Evolutionary conservation across 2,329 filamentous ascomycete species (phyloP).

Genomic region (Arthroderma sp.): DNA sequence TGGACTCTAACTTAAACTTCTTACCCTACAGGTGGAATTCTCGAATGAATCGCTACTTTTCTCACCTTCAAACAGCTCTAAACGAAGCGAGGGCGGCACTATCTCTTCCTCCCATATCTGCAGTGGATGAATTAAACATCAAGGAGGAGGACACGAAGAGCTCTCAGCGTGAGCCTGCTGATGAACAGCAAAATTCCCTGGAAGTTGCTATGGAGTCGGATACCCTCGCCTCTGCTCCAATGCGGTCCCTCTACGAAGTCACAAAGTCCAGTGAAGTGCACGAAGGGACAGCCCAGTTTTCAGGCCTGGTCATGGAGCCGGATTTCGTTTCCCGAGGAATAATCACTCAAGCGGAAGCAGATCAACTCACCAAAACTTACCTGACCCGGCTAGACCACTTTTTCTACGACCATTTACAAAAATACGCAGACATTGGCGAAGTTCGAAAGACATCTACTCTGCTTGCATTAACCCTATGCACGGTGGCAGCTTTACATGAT

Average conservation of each 20-base stretch:
- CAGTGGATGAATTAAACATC: background rate
- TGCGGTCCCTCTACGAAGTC: slow-evolving; percentile 40
- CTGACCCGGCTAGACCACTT: slow-evolving; percentile 34
- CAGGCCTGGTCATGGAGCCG: slow-evolving; percentile 33
- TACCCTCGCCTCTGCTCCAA: slow-evolving; percentile 33
- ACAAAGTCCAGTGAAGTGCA: slow-evolving; percentile 33
- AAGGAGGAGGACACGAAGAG: slow-evolving; percentile 2
- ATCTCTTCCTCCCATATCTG: slow-evolving; percentile 6
- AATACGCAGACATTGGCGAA: slow-evolving; percentile 9
- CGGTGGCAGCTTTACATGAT: slow-evolving; percentile 40
- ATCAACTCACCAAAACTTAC: slow-evolving; percentile 30
- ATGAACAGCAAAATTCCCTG: slow-evolving; percentile 4
- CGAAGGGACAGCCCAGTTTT: slow-evolving; percentile 23
- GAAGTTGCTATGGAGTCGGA: slow-evolving; percentile 10
- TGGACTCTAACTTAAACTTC: background rate
- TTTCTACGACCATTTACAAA: slow-evolving; percentile 24
- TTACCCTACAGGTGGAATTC: slow-evolving; percentile 11
- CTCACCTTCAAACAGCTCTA: slow-evolving; percentile 9
- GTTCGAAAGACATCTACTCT: slow-evolving; percentile 23
- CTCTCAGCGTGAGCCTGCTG: slow-evolving; percentile 6
- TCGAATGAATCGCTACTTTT: slow-evolving; percentile 9
- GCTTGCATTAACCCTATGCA: slow-evolving; percentile 38
- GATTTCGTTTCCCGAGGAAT: slow-evolving; percentile 36
- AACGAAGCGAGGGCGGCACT: slow-evolving; percentile 11
- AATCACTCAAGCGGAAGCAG: slow-evolving; percentile 31